Evolutionary conservation across 2,329 filamentous ascomycete genomes (phyloP), one percentile per base, ranked within the genome.

Genomic region (Cryphonectria carpinicola): DNA sequence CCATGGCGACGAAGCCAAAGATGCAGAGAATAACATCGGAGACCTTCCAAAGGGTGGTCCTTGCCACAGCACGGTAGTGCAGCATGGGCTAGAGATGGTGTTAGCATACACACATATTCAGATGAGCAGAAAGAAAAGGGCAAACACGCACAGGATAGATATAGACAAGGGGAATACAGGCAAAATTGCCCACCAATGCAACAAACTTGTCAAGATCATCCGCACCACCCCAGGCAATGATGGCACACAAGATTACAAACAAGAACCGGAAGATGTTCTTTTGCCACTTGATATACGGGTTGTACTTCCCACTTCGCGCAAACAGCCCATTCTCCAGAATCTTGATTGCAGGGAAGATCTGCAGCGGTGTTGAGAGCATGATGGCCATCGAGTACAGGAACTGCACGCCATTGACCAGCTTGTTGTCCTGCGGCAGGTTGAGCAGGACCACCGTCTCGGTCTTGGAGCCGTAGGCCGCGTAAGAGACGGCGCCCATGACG

Each of bases 311-410:
- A 73, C 94, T 97, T 78, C 92, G 88, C 35, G 93, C 97, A 81
- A 98, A 99, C 8, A 98, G 86, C 75, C 94, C 94, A 76, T 97
- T 97, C 82, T 97, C 95, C 46, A 93, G 94, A 77, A 99, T 99
- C 78, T 95, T 92, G 77, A 99, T 98, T 60, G 96, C 96, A 0
- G 96, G 96, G 85, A 98, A 99, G 75, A 99, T 95, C 79, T 99
- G 97, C 71, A 99, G 84, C 7, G 96, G 96, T 0, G 96, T 99
- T 49, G 94, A 97, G 14, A 99, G 87, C 69, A 99, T 85, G 76
- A 99, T 99, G n/a, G 96, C 96, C 39, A 97, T 85, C n/a, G 94
- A 97, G 84, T 99, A 99, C 61, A 99, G 88, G 78, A 99, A 94
- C 80, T 99, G 96, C 17, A 99, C 95, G 14, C 89, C 92, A 77